Evolutionary conservation across 2,329 filamentous ascomycete species (phyloP), one percentile per base, ranked within the genome.

Genomic region (Ascochyta fabae): DNA sequence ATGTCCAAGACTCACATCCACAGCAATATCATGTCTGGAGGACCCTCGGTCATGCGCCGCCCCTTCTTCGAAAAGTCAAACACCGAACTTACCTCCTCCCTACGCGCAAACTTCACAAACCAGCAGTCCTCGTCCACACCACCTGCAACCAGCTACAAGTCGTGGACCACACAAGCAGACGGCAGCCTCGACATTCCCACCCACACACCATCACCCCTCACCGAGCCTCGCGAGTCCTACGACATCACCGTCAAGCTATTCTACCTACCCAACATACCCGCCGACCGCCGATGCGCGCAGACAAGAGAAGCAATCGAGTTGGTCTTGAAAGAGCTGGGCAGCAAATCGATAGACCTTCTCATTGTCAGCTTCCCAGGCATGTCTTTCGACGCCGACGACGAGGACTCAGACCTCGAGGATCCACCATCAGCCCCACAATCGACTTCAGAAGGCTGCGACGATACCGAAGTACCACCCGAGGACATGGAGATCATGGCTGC

Each of bases 191-290:
- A 89, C 72, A 84, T 97, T 36, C 94, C 94, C 42, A 84, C 88
- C 36, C 86, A 94, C 81, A 80, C 85, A 12, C 79, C 84, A 27
- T 86, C 86, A 4, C 89, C 89, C 0, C 80, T 99, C 41, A 82
- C 86, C 29, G 95, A 99, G 72, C 92, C 96, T 65, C 82, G 89
- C 24, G 82, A 84, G 56, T 88, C 92, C 65, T 99, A 99, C 79
- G 92, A 97, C 72, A 92, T 97, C 69, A 97, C 94, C 0, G 88
- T 95, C 58, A 99, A 99, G 78, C 79, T 99, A 22, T 99, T 99
- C 81, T 96, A 95, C 76, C 83, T 98, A 26, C 89, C 92, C 3
- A 85, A 84, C 16, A 85, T 91, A 48, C 82, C 88, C 9, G 78
- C 85, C 1, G 81, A 83, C 16, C 79, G 86, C 61, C 86, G 94